These are phyloP conservation scores for Carpinus fangiana DNA, from an alignment of 306 rosid genomes.

Conservation along the genomic window DNA sequence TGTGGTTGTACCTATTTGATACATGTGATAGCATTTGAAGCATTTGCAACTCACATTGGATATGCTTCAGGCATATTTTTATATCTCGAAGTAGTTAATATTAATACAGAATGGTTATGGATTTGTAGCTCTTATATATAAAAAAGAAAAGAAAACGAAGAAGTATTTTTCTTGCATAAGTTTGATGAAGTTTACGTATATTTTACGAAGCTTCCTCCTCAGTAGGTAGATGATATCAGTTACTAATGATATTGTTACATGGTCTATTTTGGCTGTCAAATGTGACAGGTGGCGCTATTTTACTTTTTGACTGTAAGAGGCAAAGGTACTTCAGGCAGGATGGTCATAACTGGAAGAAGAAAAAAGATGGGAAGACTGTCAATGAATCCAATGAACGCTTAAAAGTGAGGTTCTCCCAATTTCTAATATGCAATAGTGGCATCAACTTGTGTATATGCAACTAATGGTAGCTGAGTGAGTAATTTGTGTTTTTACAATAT, in stretches of 20 bases:
- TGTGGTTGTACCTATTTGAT: too few relatives aligned
- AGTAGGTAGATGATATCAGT: constrained; percentile 10
- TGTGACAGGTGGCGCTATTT: constrained; percentile 80
- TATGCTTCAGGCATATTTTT: not conserved
- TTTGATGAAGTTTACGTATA: too few relatives aligned
- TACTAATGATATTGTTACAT: constrained; percentile 18
- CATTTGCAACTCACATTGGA: too few relatives aligned
- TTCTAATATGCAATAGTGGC: constrained; percentile 7
- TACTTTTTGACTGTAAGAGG: constrained; percentile 86
- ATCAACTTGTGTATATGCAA: constrained; percentile 8
- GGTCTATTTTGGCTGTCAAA: constrained; percentile 25
- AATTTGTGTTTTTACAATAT: not conserved
- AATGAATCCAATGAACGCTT: constrained; percentile 98
- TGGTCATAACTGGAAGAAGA: constrained; percentile 98
- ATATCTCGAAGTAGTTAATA: not conserved
- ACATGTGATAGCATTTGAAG: too few relatives aligned
- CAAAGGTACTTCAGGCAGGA: constrained; percentile 93
- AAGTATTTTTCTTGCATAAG: too few relatives aligned
- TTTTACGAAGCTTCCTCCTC: too few relatives aligned
- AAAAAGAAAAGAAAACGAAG: too few relatives aligned
- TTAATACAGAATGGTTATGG: not conserved
- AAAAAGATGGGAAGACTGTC: constrained; percentile 83
- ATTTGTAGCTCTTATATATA: too few relatives aligned
- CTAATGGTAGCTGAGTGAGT: constrained; percentile 6
- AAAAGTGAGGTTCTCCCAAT: constrained; percentile 65